Evolutionary conservation across 768 basidiomycete species (phyloP), one percentile per base, ranked within the genome.

Genomic region (Panus rudis): DNA sequence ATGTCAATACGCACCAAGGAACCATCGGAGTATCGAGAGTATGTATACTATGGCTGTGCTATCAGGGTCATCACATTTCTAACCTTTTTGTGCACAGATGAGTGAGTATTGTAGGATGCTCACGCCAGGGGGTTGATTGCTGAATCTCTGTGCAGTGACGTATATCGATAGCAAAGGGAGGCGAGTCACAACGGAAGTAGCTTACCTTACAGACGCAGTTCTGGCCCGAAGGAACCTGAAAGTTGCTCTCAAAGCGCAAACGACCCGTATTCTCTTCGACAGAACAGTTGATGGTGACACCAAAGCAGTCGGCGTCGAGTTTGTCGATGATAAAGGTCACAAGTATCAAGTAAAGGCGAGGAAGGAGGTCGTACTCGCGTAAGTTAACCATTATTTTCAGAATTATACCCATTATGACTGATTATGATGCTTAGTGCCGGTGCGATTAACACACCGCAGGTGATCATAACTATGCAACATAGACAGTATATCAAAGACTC

Each of bases 281-380:
- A 56, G 57, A 4, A 54, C 58, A 16, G 49, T 34, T 2, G 61
- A 61, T 12, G 58, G 55, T 4, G 41, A 24, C 11, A 68, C 67
- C 3, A 72, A 73, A 16, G 82, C 79, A 2, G 61, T 72, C 6
- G 82, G 78, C 2, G 81, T 83, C 33, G 78, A 84, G 46, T 82
- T 81, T 56, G 63, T 71, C 20, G 62, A 64, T 14, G 56, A 57
- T 8, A 50, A 54, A 3, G 70, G 67, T 4, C 56, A 63, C 22
- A 63, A 52, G 16, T 81, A 72, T 53, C 58, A 64, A 14, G 75
- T 65, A 2, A 65, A 50, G 25, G 78, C 79, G 1, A 64, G 62
- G 47, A 78, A 75, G 48, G 81, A 85, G 49, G 70, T 85, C 43
- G 65, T 84, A 3, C 42, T 84, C 10, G 72, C 75, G 82, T 82